phyloP scores from a whole-genome alignment of 2,329 filamentous ascomycete genomes.

The Diaporthe australafricana region DNA sequence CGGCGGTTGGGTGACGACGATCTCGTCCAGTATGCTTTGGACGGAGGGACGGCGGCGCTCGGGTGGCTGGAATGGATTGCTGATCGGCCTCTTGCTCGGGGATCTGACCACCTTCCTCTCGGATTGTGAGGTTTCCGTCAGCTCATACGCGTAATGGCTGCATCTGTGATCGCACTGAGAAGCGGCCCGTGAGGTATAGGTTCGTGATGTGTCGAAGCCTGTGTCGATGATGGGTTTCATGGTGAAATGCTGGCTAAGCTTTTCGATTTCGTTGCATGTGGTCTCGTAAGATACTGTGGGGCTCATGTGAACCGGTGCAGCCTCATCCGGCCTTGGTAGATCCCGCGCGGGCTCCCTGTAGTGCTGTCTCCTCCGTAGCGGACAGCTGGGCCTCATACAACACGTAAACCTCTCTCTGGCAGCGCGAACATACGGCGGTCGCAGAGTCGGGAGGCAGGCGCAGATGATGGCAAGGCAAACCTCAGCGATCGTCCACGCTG shows the following conservation, averaged over 20 bases:
- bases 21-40: constrained; percentile 18
- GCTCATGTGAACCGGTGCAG: not conserved
- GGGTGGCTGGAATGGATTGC: not conserved
- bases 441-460: constrained; percentile 11
- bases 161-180: not conserved
- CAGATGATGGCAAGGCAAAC: constrained; percentile 15
- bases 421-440: not conserved
- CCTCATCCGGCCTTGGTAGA: not conserved
- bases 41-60: constrained; percentile 14
- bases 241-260: not conserved
- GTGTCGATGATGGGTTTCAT: not conserved
- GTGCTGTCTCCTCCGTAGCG: not conserved
- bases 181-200: not conserved
- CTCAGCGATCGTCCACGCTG: not conserved
- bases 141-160: not conserved
- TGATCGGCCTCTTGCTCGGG: not conserved
- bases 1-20: constrained; percentile 14
- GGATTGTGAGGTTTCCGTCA: not conserved
- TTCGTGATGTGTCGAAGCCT: not conserved
- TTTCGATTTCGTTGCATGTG: not conserved
- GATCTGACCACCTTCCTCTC: not conserved
- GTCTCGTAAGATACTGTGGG: not conserved
- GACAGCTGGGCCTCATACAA: not conserved
- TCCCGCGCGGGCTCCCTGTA: not conserved
- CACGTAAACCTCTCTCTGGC: not conserved